Base-by-base conservation (phyloP, 2,329 filamentous ascomycete species). In the Phialophora macrospora region DNA sequence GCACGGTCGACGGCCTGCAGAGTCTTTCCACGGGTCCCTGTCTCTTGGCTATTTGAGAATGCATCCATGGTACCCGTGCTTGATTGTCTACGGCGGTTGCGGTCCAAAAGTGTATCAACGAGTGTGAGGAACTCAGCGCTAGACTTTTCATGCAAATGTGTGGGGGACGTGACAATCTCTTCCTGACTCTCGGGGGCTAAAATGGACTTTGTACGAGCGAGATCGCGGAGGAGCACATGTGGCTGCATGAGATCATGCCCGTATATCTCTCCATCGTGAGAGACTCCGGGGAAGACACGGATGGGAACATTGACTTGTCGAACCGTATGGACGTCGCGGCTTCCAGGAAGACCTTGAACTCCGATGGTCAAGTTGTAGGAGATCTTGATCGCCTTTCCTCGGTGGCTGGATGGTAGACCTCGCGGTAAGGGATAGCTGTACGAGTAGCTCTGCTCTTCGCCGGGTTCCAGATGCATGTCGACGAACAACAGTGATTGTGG, bases 401-500 rank as follows among this genome's bases (percentile, higher is more conserved):
- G 90, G 76, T 98, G 92, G 14, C 88, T 92, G 6, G 95, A 94
- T 24, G 95, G 95, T n/a, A 99, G 80, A 0, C 94, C 94, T 73
- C 88, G 89, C 0, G 95, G 95, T 61, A 99, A 80, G 52, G 86
- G 89, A 76, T 97, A 97, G 0, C 87, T 86, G 76, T 97, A 99
- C 57, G 90, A 91, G 74, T 90, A 99, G 55, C 88, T 90, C 72
- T 87, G 89, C 77, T 92, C 96, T 78, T 99, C 93, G 1, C 94
- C 95, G 0, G 95, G 93, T 6, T 86, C 89, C 24, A 99, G 84
- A 72, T 90, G 88, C 63, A 99, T 81, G 77, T 99, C 93, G 60
- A 99, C 95, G 76, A 99, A 99, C 12, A 99, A 81, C 67, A 99
- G 92, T 1, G 93, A 97, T 78, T 98, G 95, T 1, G 94, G 93